These are phyloP conservation scores for Hericium coralloides DNA, from an alignment of 768 basidiomycete genomes.

Conservation along the genomic window DNA sequence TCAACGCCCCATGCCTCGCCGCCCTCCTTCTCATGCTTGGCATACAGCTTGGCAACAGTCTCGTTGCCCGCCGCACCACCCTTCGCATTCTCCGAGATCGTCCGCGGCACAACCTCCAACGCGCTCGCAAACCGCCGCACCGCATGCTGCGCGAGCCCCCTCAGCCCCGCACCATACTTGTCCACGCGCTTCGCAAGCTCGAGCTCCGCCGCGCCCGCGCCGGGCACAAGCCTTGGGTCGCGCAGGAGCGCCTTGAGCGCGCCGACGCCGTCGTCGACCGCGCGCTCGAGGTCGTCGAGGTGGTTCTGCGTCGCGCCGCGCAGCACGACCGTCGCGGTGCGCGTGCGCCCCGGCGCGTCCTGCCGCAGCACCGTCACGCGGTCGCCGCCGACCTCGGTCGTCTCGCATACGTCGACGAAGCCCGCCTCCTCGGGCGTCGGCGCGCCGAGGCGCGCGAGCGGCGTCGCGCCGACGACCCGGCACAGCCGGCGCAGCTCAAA, in stretches of 20 bases:
- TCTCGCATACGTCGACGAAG: conserved; percentile 89
- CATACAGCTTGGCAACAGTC: conserved; percentile 81
- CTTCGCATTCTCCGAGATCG: conserved; percentile 90
- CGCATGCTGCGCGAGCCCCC: conserved; percentile 88
- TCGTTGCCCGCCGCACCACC: conserved; percentile 90
- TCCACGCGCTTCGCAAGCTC: conserved; percentile 85
- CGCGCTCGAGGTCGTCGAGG: conserved; percentile 92
- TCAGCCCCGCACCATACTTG: conserved; percentile 77
- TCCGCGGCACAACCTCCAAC: conserved; percentile 87
- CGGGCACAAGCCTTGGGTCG: conserved; percentile 83
- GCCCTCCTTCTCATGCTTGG: conserved; percentile 74
- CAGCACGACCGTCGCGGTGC: conserved; percentile 90
- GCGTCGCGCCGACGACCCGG: conserved; percentile 93
- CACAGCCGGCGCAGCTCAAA: conserved; percentile 93
- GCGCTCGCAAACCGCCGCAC: conserved; percentile 86
- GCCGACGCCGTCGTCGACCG: conserved; percentile 94
- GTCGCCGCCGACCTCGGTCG: conserved; percentile 93
- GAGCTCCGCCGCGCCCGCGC: conserved; percentile 90
- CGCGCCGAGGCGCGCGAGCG: conserved; percentile 90
- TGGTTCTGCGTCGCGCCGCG: conserved; percentile 93
- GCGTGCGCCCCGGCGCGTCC: conserved; percentile 39
- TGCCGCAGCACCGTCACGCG: conserved; percentile 95
- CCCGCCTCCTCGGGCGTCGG: conserved; percentile 97
- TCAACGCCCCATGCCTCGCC: conserved; percentile 81
- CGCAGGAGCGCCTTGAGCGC: conserved; percentile 91